Evolutionary conservation across 352 stramenopile species (phyloP), one percentile per base, ranked within the genome.

Genomic region (Globisporangium megalacanthum): DNA sequence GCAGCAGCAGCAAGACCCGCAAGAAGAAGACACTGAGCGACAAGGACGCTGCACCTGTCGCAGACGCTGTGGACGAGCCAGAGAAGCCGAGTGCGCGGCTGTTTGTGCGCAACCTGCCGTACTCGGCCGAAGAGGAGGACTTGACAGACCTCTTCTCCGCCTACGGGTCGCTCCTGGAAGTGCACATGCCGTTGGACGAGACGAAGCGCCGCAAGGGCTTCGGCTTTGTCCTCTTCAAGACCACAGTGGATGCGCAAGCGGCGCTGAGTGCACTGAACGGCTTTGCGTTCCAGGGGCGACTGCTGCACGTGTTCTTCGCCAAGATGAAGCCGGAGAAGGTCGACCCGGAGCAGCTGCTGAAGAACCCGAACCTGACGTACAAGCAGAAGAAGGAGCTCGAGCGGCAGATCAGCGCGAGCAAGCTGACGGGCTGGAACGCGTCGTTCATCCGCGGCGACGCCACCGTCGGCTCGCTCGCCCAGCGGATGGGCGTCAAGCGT

Each of bases 41-140:
- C 44, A 45, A 54, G 44, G 41, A 66, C 29, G 64, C 61, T 3
- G 8, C 49, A 10, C n/a, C 31, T 20, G 50, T 15, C 14, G 68
- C 75, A 0, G 61, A 79, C 10, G 77, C 50, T 2, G 49, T 20
- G 7, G 77, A 82, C 20, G 79, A 64, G 15, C 39, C 36, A 7
- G 73, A 53, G 11, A 68, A 79, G 52, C 79, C 74, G 15, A 83
- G 69, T 15, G 72, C 82, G n/a, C 86, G 97, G 37, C 72, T 99
- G 44, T 99, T 99, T 76, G 76, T 99, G 46, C 79, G 95, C 31
- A 99, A 99, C 60, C 61, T 99, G 36, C 91, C 96, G 44, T 99
- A 98, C 69, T 93, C 80, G n/a, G 86, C 88, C 2, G 97, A 95
- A 11, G 96, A 99, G 67, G 96, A 99, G 58, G 96, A 99, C 57